These are phyloP conservation scores for Chloranthus sessilifolius DNA, from an alignment of 164 flowering plant species.

Conservation along the genomic window DNA sequence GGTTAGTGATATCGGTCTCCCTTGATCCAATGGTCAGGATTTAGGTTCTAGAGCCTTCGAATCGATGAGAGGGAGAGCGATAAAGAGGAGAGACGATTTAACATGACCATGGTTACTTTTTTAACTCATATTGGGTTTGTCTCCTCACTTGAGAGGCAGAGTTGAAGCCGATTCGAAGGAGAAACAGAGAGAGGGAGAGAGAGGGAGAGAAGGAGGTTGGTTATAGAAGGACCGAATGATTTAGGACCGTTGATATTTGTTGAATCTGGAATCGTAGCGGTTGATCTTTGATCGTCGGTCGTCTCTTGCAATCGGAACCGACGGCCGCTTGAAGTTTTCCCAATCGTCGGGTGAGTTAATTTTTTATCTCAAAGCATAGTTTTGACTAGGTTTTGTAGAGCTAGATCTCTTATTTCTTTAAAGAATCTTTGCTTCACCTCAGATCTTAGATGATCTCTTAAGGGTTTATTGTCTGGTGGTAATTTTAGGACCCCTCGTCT, in stretches of 20 bases:
- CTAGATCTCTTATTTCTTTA: background rate
- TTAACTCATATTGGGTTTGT: slow-evolving; percentile 5
- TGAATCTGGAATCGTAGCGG: slow-evolving; percentile 2
- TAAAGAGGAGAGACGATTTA: background rate
- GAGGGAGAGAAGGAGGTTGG: slow-evolving; percentile 3
- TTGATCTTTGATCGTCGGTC: background rate
- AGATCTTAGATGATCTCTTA: slow-evolving; percentile 2
- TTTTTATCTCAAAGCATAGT: background rate
- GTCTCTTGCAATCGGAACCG: background rate
- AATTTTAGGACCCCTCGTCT: too few species aligned
- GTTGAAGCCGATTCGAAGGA: background rate
- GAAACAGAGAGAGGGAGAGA: slow-evolving; percentile 7
- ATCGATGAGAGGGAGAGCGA: background rate
- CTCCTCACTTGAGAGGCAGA: background rate
- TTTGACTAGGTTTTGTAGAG: background rate
- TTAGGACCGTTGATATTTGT: slow-evolving; percentile 8
- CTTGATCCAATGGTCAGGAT: slow-evolving; percentile 1
- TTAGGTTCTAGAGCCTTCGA: slow-evolving; percentile 17
- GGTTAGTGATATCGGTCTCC: background rate
- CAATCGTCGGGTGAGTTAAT: background rate
- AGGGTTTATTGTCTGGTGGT: background rate
- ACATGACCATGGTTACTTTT: slow-evolving; percentile 15
- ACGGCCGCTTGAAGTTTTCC: background rate
- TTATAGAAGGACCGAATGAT: slow-evolving; percentile 2
- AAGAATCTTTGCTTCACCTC: background rate